phyloP scores from a whole-genome alignment of 257 asterid species.

The Osmanthus fragrans region DNA sequence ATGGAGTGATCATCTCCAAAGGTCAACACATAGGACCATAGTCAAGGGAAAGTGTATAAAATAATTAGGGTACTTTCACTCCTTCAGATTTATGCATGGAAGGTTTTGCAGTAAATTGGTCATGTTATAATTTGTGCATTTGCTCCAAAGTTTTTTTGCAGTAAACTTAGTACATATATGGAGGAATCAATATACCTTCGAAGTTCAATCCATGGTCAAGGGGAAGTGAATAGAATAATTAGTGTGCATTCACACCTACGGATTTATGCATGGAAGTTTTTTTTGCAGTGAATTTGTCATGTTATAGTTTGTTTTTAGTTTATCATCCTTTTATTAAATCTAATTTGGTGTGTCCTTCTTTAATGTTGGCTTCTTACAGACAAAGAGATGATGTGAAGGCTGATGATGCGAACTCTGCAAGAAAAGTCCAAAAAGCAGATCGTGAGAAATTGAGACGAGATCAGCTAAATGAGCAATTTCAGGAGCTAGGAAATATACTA shows the following conservation, averaged over 20 bases:
- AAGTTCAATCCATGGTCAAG: not conserved
- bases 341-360: not conserved
- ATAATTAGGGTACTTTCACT: too few species aligned
- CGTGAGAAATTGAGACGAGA: conserved; percentile 22
- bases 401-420: conserved; percentile 12
- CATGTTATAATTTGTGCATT: too few species aligned
- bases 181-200: too few species aligned
- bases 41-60: too few species aligned
- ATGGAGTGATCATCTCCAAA: too few species aligned
- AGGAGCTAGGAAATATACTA: conserved; percentile 12
- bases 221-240: not conserved
- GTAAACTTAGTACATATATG: too few species aligned
- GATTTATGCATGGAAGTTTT: not conserved
- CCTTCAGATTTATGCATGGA: too few species aligned
- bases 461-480: conserved; percentile 18
- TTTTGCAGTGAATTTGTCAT: too few species aligned
- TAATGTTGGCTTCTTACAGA: conserved; percentile 8
- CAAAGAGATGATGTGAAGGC: not conserved
- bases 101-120: too few species aligned
- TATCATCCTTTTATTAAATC: not conserved
- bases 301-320: not conserved
- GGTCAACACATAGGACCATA: too few species aligned
- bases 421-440: conserved; percentile 9
- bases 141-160: too few species aligned
- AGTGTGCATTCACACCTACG: not conserved